Conservation (phyloP, 805 yeast species). For the Crinitomyces ghanaensis region DNA sequence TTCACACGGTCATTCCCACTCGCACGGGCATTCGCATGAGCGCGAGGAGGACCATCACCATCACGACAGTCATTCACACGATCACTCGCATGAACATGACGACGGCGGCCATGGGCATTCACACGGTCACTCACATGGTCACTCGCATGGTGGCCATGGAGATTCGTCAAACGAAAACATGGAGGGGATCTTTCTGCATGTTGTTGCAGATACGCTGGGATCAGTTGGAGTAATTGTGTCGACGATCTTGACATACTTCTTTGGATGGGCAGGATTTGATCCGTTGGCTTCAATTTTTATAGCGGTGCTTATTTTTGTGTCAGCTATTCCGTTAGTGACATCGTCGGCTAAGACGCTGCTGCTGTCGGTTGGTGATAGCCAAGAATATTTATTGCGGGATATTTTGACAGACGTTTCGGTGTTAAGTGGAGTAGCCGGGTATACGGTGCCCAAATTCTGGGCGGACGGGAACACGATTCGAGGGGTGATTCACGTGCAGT, state of each 20-base stretch:
- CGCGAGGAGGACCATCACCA: slow-evolving; percentile 31
- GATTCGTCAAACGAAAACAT: slow-evolving; percentile 46
- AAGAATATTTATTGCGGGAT: slow-evolving; percentile 52
- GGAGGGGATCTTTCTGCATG: slow-evolving; percentile 90
- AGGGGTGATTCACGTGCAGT: slow-evolving; percentile 80
- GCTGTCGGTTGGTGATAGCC: slow-evolving; percentile 45
- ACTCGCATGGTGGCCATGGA: slow-evolving; percentile 20
- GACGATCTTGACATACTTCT: slow-evolving; percentile 60
- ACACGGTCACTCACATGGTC: slow-evolving; percentile 26
- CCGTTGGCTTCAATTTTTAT: slow-evolving; percentile 87
- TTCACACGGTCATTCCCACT: slow-evolving; percentile 30
- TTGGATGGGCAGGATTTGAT: slow-evolving; percentile 73
- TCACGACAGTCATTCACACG: slow-evolving; percentile 17
- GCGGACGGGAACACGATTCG: slow-evolving; percentile 41
- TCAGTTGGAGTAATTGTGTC: slow-evolving; percentile 95
- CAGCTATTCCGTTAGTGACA: slow-evolving; percentile 74
- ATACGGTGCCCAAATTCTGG: slow-evolving; percentile 90
- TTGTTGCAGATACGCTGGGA: slow-evolving; percentile 91
- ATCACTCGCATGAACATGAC: slow-evolving; percentile 17
- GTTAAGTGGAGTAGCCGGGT: slow-evolving; percentile 72
- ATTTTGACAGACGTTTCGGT: slow-evolving; percentile 55
- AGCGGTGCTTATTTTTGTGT: slow-evolving; percentile 64
- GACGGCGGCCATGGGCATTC: slow-evolving; percentile 25
- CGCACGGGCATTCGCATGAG: slow-evolving; percentile 37
- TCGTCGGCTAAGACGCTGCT: slow-evolving; percentile 69